phyloP scores from a whole-genome alignment of 2,329 filamentous ascomycete genomes.

The Diplodia mutila region DNA sequence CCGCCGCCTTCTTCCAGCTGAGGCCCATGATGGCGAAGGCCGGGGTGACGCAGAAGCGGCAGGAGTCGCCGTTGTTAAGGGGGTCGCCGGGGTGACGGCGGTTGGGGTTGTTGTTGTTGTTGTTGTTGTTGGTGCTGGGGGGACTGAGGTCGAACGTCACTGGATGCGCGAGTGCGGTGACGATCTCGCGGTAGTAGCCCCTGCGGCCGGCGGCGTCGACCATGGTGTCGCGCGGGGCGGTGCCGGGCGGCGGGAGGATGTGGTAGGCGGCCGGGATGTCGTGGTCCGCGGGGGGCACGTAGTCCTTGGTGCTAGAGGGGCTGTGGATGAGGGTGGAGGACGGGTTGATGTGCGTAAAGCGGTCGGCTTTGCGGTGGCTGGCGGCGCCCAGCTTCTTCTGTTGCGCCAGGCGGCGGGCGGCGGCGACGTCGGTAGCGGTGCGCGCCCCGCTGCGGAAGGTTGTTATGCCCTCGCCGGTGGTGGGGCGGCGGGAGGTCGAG shows the following conservation, averaged over 20 bases:
- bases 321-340: background rate
- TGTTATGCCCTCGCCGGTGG: background rate
- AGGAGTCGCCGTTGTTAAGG: slow-evolving; percentile 32
- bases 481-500: background rate
- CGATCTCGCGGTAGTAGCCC: slow-evolving; percentile 37
- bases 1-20: slow-evolving; percentile 39
- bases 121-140: background rate
- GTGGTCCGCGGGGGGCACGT: background rate
- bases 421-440: background rate
- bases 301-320: background rate
- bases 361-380: background rate
- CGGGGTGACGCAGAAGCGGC: slow-evolving; percentile 49
- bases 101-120: background rate
- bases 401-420: background rate
- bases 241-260: background rate
- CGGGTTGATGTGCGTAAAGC: background rate
- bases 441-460: background rate
- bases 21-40: slow-evolving; percentile 47
- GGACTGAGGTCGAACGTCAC: slow-evolving; percentile 38
- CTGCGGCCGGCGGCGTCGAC: slow-evolving; percentile 34
- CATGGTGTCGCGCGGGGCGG: slow-evolving; percentile 29
- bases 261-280: background rate
- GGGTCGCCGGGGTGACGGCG: too few species aligned
- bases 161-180: slow-evolving; percentile 48
- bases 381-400: too few species aligned